Percentiles rank a stretch among this genome's conserved stretches.
Evolutionary conservation across 1,284 basidiomycete genomes (phyloP).

Genomic region (Mycena citricolor): DNA sequence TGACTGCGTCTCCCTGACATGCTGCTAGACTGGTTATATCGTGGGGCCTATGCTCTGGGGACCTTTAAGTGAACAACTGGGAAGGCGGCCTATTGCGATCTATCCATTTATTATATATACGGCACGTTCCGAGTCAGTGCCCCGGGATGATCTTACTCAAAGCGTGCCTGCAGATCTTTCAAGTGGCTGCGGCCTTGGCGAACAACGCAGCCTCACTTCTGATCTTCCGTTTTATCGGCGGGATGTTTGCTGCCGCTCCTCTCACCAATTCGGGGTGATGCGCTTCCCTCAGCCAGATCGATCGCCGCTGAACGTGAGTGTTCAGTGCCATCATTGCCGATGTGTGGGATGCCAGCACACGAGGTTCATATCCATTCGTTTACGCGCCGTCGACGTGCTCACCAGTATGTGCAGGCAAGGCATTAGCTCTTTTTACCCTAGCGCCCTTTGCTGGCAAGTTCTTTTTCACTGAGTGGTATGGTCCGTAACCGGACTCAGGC

Average conservation of each 20-base stretch:
- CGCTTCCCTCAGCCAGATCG: conserved; percentile 1
- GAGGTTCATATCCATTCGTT: conserved; percentile 39
- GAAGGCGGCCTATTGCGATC: conserved; percentile 68
- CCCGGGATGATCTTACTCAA: neutral
- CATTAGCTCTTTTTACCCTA: conserved; percentile 66
- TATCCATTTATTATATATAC: conserved; percentile 65
- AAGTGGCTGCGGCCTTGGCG: conserved; percentile 59
- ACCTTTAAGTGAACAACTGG: conserved; percentile 55
- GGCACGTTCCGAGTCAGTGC: conserved; percentile 30
- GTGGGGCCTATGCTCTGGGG: too few species aligned
- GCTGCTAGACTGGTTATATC: too few species aligned
- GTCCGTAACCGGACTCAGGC: neutral
- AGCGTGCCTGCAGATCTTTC: conserved; percentile 58
- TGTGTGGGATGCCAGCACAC: conserved; percentile 66
- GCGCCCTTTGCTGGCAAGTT: conserved; percentile 71
- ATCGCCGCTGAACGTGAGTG: conserved; percentile 38
- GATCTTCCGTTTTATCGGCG: conserved; percentile 68
- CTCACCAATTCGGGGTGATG: conserved; percentile 49
- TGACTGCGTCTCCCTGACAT: too few species aligned
- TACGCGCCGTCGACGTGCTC: too few species aligned
- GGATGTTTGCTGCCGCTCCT: conserved; percentile 54
- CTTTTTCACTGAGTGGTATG: neutral
- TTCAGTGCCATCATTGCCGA: conserved; percentile 59
- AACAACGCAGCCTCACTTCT: conserved; percentile 62
- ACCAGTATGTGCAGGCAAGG: conserved; percentile 41